Conservation (phyloP, 257 asterid species). For the Fraxinus pennsylvanica region DNA sequence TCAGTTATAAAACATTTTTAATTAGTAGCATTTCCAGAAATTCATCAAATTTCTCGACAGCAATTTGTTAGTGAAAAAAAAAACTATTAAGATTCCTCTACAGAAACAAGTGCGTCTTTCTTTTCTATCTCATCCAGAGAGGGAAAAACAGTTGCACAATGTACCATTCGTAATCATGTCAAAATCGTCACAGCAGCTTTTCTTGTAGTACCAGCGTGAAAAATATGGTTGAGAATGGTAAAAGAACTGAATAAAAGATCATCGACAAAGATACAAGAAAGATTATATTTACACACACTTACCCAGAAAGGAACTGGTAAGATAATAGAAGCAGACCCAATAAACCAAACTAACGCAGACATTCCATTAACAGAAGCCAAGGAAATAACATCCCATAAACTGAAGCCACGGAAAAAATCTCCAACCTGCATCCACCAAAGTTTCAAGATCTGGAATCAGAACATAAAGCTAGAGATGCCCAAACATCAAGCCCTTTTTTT, state of each 20-base stretch:
- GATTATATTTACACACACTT: constrained; percentile 39
- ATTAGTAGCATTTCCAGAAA: constrained; percentile 1
- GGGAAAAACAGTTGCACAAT: background rate
- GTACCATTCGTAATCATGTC: background rate
- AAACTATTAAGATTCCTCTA: background rate
- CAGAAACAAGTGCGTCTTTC: background rate
- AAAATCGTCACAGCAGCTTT: background rate
- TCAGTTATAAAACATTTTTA: no score
- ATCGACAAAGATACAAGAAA: background rate
- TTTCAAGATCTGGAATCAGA: constrained; percentile 24
- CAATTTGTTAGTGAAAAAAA: background rate
- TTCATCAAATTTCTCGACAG: background rate
- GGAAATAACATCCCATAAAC: background rate
- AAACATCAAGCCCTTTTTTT: background rate
- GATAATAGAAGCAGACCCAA: constrained; percentile 25
- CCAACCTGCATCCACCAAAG: constrained; percentile 71
- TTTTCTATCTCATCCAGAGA: background rate
- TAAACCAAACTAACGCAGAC: constrained; percentile 18
- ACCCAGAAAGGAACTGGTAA: constrained; percentile 37
- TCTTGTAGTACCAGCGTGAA: background rate
- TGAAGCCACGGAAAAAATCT: constrained; percentile 33
- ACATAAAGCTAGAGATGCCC: background rate
- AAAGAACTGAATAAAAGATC: background rate
- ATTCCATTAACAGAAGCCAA: constrained; percentile 18
- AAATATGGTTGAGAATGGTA: background rate